Percentiles rank a stretch among this genome's conserved stretches.
These are phyloP conservation scores for Cenchrus fungigraminus DNA, from an alignment of 176 grass and related monocot species.

Conservation along the genomic window DNA sequence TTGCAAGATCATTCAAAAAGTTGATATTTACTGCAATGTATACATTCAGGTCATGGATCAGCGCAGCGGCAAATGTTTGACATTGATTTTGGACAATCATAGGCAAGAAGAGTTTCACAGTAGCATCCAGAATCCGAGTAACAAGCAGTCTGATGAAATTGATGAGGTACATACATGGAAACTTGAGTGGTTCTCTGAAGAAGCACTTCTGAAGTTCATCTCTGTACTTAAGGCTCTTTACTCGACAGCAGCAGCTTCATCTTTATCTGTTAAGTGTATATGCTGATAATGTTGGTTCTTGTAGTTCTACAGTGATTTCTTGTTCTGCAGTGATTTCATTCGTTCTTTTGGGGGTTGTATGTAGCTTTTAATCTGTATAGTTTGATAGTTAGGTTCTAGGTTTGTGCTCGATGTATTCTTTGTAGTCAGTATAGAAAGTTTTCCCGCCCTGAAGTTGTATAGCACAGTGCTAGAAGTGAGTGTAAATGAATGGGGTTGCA, in stretches of 20 bases:
- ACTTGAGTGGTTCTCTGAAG: conserved; percentile 79
- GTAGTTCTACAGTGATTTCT: conserved; percentile 43
- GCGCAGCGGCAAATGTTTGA: conserved; percentile 56
- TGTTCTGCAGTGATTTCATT: conserved; percentile 61
- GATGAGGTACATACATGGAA: conserved; percentile 62
- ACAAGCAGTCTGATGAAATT: conserved; percentile 48
- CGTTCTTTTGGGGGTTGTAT: conserved; percentile 65
- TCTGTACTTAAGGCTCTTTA: conserved; percentile 76
- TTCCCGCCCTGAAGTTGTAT: conserved; percentile 37
- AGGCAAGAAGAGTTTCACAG: conserved; percentile 16
- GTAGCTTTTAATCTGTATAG: conserved; percentile 51
- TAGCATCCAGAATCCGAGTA: conserved; percentile 25
- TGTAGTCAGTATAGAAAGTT: conserved; percentile 26
- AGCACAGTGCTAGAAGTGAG: conserved; percentile 26
- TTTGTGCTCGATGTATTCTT: conserved; percentile 31
- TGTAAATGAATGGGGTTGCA: conserved; percentile 43
- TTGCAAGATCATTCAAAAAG: background rate
- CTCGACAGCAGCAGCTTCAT: conserved; percentile 40
- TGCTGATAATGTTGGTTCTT: conserved; percentile 55
- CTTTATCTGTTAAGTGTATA: conserved; percentile 83
- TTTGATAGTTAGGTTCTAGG: conserved; percentile 43
- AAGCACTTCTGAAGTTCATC: conserved; percentile 76
- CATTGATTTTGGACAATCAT: conserved; percentile 54
- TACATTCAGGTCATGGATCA: conserved; percentile 68
- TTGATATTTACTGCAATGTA: conserved; percentile 29